Base-by-base conservation (phyloP, 805 yeast genomes). In the Kregervanrija pseudodelftensis region DNA sequence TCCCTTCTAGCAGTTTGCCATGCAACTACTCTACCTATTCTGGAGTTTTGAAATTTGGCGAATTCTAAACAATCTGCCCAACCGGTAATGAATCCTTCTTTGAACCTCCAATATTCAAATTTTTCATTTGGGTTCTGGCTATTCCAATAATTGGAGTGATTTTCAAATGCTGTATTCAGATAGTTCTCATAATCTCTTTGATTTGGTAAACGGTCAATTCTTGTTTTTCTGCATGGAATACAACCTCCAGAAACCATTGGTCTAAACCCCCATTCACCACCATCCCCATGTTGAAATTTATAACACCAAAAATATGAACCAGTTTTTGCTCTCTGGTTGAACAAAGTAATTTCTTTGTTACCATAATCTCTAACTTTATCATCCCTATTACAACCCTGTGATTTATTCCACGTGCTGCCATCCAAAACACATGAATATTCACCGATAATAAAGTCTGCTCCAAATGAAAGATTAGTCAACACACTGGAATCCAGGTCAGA, bases 251-350 rank as follows among this genome's bases (percentile, higher is more conserved):
- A 79, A 15, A 73, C 67, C 89, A 85, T 86, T 33, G 88, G 85
- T 17, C 74, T 72, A 64, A 87, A 82, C 41, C 93, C 97, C 98
- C 98, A 91, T 65, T 88, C 97, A 12, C 98, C 98, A 37, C 97
- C 97, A 57, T 82, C 83, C 2, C 97, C 97, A 46, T 79, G 72
- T 59, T 83, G 77, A 58, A 90, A 90, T 64, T 88, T 87, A 61
- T 67, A 85, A 2, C 96, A 85, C 98, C 98, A 91, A 64, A 93
- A 91, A 63, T 74, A 90, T 47, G 77, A 72, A 0, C 98, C 98
- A 45, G 79, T 74, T 9, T 70, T 61, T 1, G 91, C 82, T 33
- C 82, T 65, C 34, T 73, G 54, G 5, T 60, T 57, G 56, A 85
- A 76, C 5, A 75, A 50, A 3, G 64, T 56, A 5, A 63, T 51